A percentile compares a stretch with the other conserved stretches of the same genome.
Evolutionary conservation across 202 grass and related monocot genomes (phyloP).

Genomic region (Musa balbisiana): DNA sequence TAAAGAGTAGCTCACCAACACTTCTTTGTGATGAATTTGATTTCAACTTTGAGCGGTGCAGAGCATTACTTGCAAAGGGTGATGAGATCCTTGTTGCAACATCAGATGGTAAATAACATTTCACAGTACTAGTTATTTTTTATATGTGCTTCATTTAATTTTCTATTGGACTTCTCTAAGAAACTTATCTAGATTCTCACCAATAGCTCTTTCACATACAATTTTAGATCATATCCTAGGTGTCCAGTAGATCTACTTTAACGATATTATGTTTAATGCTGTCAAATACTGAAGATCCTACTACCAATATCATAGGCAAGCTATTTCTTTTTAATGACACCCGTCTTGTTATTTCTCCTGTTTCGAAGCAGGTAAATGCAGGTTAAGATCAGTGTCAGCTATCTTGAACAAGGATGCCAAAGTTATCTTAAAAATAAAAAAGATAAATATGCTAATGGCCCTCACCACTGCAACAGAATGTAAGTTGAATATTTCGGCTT

Average conservation of each 20-base stretch:
- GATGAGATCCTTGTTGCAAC: slow-evolving; percentile 85
- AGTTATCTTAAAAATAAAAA: slow-evolving; percentile 86
- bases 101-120: slow-evolving; percentile 52
- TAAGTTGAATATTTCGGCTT: slow-evolving; percentile 24
- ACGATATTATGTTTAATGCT: too few species aligned
- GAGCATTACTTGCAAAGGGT: slow-evolving; percentile 73
- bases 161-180: too few species aligned
- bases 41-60: slow-evolving; percentile 73
- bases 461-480: slow-evolving; percentile 71
- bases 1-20: slow-evolving; percentile 27
- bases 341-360: neutral
- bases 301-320: too few species aligned
- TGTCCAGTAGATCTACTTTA: too few species aligned
- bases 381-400: slow-evolving; percentile 62
- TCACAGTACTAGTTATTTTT: neutral
- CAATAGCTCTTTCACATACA: neutral
- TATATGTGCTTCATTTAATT: neutral
- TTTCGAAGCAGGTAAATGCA: slow-evolving; percentile 61
- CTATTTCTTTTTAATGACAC: neutral
- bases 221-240: neutral
- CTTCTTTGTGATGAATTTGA: slow-evolving; percentile 51
- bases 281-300: too few species aligned
- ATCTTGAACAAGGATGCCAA: slow-evolving; percentile 60
- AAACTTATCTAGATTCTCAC: neutral
- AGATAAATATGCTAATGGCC: slow-evolving; percentile 66